Percentiles rank a stretch among this genome's conserved stretches.
Conservation (phyloP, 352 stramenopile species). For the Phytophthora litchii region DNA sequence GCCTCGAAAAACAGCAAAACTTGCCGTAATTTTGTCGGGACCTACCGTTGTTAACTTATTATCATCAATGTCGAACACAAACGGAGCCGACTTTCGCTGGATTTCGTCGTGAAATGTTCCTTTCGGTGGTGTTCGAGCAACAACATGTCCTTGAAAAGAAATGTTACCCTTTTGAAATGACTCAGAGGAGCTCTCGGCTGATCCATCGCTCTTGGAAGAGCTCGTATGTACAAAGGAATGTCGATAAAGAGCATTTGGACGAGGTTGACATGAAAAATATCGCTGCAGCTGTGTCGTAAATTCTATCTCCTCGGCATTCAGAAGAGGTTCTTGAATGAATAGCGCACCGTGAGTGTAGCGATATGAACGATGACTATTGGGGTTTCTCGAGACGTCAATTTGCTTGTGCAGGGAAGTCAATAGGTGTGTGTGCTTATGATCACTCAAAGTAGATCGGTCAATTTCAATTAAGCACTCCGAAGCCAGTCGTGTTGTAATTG, state of each 20-base stretch:
- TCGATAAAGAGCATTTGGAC: conserved; percentile 51
- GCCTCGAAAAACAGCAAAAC: conserved; percentile 41
- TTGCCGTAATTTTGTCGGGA: conserved; percentile 30
- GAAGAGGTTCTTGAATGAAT: conserved; percentile 36
- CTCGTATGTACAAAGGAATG: conserved; percentile 44
- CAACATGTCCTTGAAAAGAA: conserved; percentile 45
- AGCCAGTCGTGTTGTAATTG: conserved; percentile 11
- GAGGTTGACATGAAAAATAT: conserved; percentile 46
- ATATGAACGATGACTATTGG: conserved; percentile 16
- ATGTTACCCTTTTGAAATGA: conserved; percentile 63
- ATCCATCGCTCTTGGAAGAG: not conserved
- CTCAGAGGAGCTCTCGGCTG: conserved; percentile 12
- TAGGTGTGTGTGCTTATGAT: conserved; percentile 1
- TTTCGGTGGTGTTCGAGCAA: conserved; percentile 22
- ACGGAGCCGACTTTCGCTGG: conserved; percentile 33
- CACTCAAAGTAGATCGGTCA: not conserved
- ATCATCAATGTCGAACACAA: conserved; percentile 31
- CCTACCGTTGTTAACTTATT: not conserved
- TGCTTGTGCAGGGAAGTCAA: conserved; percentile 12
- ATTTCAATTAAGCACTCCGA: conserved; percentile 29
- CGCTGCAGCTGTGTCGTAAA: conserved; percentile 16
- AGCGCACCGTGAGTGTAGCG: conserved; percentile 28
- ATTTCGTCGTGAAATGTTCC: conserved; percentile 39
- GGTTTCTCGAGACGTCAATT: conserved; percentile 5
- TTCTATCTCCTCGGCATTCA: conserved; percentile 10